Evolutionary conservation across 495 filamentous ascomycete species (phyloP), one percentile per base, ranked within the genome.

Genomic region (Aspergillus biplanus): DNA sequence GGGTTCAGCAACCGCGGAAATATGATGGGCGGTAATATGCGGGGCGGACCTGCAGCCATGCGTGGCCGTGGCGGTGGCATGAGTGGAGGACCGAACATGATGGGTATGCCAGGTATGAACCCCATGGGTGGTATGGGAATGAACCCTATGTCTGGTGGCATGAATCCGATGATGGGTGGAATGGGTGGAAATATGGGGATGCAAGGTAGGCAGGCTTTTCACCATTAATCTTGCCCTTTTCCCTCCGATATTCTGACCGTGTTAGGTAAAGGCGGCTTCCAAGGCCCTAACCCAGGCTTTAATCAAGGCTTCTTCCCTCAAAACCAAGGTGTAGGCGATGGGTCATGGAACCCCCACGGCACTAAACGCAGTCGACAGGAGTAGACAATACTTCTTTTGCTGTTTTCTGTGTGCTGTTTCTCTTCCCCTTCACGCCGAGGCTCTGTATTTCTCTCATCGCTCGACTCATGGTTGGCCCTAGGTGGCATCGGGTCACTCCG

Each of bases 311-410:
- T 94, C 84, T 96, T 94, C 74, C 78, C 79, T 59, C 80, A 82
- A 59, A 85, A 88, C 67, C 85, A 87, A 62, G 81, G 73, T 11
- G 75, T 70, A 7, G 81, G 78, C 37, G 85, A 85, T 63, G 88
- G 85, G 33, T 84, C 83, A 65, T 90, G 90, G 86, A 95, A 96
- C 67, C 92, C 92, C 0, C 92, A 96, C 65, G 90, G 90, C 33
- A 86, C 90, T 8, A 96, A 96, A 74, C 84, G 90, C 59, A 88
- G 88, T 62, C 85, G 90, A 59, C 86, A 86, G 64, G 87, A 89
- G 69, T 89, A 34, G 44, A 52, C 42, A 13, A 58, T 34, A 42
- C 39, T 52, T 35, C 48, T 37, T 56, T 59, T 62, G 33, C 47
- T 18, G 12, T 31, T 42, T 37, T 59, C 33, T 44, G 31, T 56